phyloP scores from a whole-genome alignment of 169 alveolate species.

The Cryptosporidium ryanae region DNA sequence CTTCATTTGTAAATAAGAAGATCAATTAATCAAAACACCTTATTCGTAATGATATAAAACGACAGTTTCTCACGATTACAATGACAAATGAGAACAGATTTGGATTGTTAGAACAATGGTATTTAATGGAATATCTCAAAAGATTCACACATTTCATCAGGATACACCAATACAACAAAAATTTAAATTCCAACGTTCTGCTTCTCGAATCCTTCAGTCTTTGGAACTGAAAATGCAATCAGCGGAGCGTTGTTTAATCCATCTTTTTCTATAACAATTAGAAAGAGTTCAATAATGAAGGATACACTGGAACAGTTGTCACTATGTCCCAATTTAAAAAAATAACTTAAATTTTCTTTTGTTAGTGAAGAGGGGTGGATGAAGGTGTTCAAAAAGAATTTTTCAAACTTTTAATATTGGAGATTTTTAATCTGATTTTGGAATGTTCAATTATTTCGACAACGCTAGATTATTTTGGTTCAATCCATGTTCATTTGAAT shows the following conservation, averaged over 20 bases:
- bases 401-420: slow-evolving; percentile 86
- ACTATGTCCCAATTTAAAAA: slow-evolving; percentile 73
- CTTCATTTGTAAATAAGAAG: slow-evolving; percentile 27
- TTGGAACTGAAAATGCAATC: slow-evolving; percentile 22
- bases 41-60: slow-evolving; percentile 33
- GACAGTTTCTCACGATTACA: slow-evolving; percentile 43
- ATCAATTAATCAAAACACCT: slow-evolving; percentile 21
- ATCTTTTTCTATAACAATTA: slow-evolving; percentile 73
- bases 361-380: slow-evolving; percentile 93
- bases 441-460: slow-evolving; percentile 88
- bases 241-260: slow-evolving; percentile 54
- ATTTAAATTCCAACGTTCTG: slow-evolving; percentile 35
- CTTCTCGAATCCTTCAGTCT: slow-evolving; percentile 40
- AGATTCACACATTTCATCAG: slow-evolving; percentile 47
- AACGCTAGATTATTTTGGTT: slow-evolving; percentile 88
- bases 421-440: slow-evolving; percentile 89
- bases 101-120: slow-evolving; percentile 25
- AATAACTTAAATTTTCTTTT: slow-evolving; percentile 83
- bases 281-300: slow-evolving; percentile 73
- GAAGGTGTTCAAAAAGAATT: slow-evolving; percentile 93
- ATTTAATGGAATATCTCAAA: slow-evolving; percentile 21
- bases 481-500: slow-evolving; percentile 84
- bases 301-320: slow-evolving; percentile 74
- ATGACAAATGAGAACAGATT: slow-evolving; percentile 40
- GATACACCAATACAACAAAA: slow-evolving; percentile 62